Conservation (phyloP, 257 asterid genomes). For the Osmanthus fragrans region DNA sequence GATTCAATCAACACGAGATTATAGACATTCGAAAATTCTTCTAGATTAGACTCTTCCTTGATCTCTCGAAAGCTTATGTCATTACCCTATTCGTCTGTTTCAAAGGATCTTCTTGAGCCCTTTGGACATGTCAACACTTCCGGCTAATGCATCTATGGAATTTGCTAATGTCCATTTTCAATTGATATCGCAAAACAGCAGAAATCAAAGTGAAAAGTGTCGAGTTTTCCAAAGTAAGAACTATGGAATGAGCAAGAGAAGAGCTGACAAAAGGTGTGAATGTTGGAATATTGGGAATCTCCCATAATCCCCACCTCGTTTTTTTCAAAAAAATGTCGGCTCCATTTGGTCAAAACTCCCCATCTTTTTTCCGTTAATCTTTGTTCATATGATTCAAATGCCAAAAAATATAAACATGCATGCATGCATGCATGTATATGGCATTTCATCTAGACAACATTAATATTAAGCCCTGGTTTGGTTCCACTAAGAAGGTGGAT, state of each 20-base stretch:
- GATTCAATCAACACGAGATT: not conserved
- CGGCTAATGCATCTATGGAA: too few relatives aligned
- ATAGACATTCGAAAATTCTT: not conserved
- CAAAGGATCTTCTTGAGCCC: too few relatives aligned
- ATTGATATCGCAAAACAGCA: not conserved
- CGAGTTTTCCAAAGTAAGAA: not conserved
- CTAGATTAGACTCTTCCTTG: too few relatives aligned
- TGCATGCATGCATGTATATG: too few relatives aligned
- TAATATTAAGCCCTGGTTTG: too few relatives aligned
- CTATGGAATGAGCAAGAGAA: not conserved
- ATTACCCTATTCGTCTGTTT: too few relatives aligned
- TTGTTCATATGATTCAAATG: not conserved
- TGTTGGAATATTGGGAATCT: not conserved
- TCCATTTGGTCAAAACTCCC: constrained; percentile 3
- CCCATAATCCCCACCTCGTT: not conserved
- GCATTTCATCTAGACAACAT: too few relatives aligned
- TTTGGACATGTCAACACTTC: too few relatives aligned
- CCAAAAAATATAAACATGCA: not conserved
- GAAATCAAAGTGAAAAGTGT: not conserved
- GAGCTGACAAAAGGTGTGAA: not conserved
- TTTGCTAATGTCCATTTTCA: too few relatives aligned
- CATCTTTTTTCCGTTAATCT: not conserved
- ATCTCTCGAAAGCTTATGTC: too few relatives aligned
- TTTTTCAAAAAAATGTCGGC: not conserved
- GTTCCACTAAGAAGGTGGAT: too few relatives aligned